Conservation (phyloP, 345 rosid species). For the Noccaea bulbosa region DNA sequence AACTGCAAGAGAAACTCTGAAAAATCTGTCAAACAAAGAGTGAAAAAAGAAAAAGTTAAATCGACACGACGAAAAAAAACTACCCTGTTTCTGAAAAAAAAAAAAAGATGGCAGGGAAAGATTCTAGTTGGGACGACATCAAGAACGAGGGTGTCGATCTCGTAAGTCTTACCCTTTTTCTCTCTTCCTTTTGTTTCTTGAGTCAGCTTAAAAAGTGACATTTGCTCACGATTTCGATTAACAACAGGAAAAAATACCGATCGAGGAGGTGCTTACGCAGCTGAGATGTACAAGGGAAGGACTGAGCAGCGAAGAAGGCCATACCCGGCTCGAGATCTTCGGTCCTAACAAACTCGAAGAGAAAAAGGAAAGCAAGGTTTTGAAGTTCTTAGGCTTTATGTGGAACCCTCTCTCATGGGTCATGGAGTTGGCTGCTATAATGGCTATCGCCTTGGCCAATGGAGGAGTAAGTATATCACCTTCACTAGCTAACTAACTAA, state of each 20-base stretch:
- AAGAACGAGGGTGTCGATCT: slow-evolving; percentile 63
- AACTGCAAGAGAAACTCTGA: slow-evolving; percentile 19
- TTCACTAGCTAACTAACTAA: not conserved
- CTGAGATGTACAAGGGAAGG: slow-evolving; percentile 72
- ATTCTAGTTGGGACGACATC: slow-evolving; percentile 60
- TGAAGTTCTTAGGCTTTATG: slow-evolving; percentile 87
- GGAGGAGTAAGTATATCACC: slow-evolving; percentile 58
- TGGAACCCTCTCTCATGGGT: slow-evolving; percentile 98
- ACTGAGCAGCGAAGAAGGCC: slow-evolving; percentile 65
- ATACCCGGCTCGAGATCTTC: slow-evolving; percentile 63
- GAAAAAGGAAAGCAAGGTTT: slow-evolving; percentile 74
- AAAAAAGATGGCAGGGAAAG: slow-evolving; percentile 46
- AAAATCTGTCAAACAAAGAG: slow-evolving; percentile 12
- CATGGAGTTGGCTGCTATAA: slow-evolving; percentile 87
- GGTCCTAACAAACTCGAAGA: slow-evolving; percentile 90
- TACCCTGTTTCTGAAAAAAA: slow-evolving; percentile 16
- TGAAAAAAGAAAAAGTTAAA: not conserved
- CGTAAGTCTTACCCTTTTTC: slow-evolving; percentile 32
- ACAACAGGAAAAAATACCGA: slow-evolving; percentile 69
- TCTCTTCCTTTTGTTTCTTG: too few relatives aligned
- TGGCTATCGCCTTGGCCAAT: slow-evolving; percentile 84
- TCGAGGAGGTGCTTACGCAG: slow-evolving; percentile 71
- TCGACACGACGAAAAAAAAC: not conserved
- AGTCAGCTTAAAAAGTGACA: too few relatives aligned
- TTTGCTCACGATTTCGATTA: too few relatives aligned